These are phyloP conservation scores for Gracilaria gracilis DNA, from an alignment of 23 red algal species.

Conservation along the genomic window DNA sequence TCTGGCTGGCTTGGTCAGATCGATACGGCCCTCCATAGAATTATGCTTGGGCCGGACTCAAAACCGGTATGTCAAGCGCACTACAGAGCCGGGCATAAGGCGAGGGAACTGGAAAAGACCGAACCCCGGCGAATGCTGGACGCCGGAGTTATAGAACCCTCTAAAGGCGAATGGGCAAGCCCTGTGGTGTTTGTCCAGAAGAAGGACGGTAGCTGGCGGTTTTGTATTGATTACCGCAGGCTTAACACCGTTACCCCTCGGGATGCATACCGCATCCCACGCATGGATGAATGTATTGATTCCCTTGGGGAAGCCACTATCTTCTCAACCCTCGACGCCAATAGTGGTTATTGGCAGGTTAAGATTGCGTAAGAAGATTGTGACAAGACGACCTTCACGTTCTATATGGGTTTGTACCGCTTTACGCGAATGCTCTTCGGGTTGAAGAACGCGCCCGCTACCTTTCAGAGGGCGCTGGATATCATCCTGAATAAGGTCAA, in stretches of 20 bases:
- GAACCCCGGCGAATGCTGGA: not conserved
- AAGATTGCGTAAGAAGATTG: not conserved
- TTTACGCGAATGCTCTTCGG: slow-evolving; percentile 14
- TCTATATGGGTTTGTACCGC: slow-evolving; percentile 7
- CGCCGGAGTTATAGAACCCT: slow-evolving; percentile 1
- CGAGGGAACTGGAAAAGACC: not conserved
- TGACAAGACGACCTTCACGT: slow-evolving; percentile 28
- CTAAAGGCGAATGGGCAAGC: slow-evolving; percentile 5
- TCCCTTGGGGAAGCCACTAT: slow-evolving; percentile 24
- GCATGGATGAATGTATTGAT: slow-evolving; percentile 24
- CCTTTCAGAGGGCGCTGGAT: slow-evolving; percentile 28
- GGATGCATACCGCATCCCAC: not conserved
- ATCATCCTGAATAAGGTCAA: no score
- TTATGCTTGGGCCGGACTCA: not conserved
- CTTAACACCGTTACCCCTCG: slow-evolving; percentile 4
- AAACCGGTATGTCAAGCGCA: not conserved
- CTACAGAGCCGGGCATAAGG: slow-evolving; percentile 3
- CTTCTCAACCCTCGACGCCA: slow-evolving; percentile 36
- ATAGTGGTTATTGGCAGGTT: slow-evolving; percentile 9
- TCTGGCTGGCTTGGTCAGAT: not conserved
- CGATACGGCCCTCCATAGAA: not conserved
- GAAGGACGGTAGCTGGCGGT: slow-evolving; percentile 5
- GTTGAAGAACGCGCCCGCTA: slow-evolving; percentile 30
- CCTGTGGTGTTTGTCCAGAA: slow-evolving; percentile 18
- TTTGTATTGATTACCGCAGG: slow-evolving; percentile 19